Conservation (phyloP, 208 protist species). For the Acanthamoeba quina region DNA sequence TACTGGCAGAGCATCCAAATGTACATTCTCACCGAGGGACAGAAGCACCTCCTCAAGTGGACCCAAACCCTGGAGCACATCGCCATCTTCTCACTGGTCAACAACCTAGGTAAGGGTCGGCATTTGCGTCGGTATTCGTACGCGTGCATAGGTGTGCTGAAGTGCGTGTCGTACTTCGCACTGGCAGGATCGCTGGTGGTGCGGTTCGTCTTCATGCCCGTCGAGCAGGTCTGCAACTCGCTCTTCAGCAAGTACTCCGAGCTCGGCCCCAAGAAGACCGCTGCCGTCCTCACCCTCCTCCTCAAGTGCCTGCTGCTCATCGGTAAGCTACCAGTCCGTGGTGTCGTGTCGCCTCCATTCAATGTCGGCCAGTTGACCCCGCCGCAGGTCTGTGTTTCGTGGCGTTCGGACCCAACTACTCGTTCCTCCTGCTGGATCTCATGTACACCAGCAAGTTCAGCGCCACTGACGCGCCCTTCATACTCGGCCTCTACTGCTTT, state of each 20-base stretch:
- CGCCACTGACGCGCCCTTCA: slow-evolving; percentile 18
- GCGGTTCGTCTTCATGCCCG: slow-evolving; percentile 37
- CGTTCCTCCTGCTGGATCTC: slow-evolving; percentile 16
- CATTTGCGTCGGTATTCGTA: background rate
- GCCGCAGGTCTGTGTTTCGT: slow-evolving; percentile 3
- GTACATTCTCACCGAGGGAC: slow-evolving; percentile 65
- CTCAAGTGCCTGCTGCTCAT: slow-evolving; percentile 46
- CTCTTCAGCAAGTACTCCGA: slow-evolving; percentile 36
- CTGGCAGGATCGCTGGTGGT: slow-evolving; percentile 8
- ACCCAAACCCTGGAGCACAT: slow-evolving; percentile 17
- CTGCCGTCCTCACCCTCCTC: slow-evolving; percentile 2
- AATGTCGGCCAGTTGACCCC: background rate
- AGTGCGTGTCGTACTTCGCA: background rate
- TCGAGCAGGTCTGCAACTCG: slow-evolving; percentile 43
- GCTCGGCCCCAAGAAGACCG: slow-evolving; percentile 2
- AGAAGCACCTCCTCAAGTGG: slow-evolving; percentile 29
- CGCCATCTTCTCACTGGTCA: slow-evolving; percentile 40
- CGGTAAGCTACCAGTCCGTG: background rate
- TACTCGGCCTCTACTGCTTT: slow-evolving; percentile 37
- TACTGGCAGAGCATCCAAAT: slow-evolving; percentile 52
- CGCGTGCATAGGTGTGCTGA: background rate
- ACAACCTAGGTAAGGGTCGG: slow-evolving; percentile 12
- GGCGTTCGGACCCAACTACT: slow-evolving; percentile 44
- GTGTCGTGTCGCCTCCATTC: background rate
- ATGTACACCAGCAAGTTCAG: slow-evolving; percentile 39